phyloP scores from a whole-genome alignment of 1,139 yeast genomes.

The Suhomyces ambrosiae region DNA sequence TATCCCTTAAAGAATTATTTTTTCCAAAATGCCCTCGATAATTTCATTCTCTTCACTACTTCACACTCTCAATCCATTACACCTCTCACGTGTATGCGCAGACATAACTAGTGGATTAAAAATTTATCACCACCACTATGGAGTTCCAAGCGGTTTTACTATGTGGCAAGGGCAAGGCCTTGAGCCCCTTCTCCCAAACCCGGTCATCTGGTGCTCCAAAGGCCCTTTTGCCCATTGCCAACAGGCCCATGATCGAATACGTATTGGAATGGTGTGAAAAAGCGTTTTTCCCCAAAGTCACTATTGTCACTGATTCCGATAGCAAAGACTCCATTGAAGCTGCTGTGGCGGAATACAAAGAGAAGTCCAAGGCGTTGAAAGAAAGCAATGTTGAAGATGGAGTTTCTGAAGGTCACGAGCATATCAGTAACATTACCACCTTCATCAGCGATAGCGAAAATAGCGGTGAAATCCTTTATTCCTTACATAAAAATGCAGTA shows the following conservation, averaged over 20 bases:
- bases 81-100: no score
- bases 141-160: slow-evolving; percentile 89
- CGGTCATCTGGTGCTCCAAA: slow-evolving; percentile 69
- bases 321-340: slow-evolving; percentile 27
- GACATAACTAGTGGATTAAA: no score
- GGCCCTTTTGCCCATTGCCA: slow-evolving; percentile 87
- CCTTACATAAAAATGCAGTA: slow-evolving; percentile 47
- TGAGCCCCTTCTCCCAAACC: slow-evolving; percentile 70
- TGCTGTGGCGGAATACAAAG: slow-evolving; percentile 55
- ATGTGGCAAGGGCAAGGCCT: slow-evolving; percentile 79
- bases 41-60: no score
- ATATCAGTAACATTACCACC: slow-evolving; percentile 38
- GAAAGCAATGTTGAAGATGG: slow-evolving; percentile 8
- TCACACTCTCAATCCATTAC: neutral
- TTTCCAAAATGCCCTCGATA: no score
- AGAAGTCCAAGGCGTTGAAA: slow-evolving; percentile 14
- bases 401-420: slow-evolving; percentile 4
- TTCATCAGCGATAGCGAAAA: slow-evolving; percentile 48
- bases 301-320: slow-evolving; percentile 38
- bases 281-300: slow-evolving; percentile 69
- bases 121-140: no score
- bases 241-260: slow-evolving; percentile 85
- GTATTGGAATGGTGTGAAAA: slow-evolving; percentile 91
- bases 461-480: slow-evolving; percentile 65
- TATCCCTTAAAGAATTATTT: no score